phyloP scores from a whole-genome alignment of 805 yeast genomes.

The Candida caryicola region DNA sequence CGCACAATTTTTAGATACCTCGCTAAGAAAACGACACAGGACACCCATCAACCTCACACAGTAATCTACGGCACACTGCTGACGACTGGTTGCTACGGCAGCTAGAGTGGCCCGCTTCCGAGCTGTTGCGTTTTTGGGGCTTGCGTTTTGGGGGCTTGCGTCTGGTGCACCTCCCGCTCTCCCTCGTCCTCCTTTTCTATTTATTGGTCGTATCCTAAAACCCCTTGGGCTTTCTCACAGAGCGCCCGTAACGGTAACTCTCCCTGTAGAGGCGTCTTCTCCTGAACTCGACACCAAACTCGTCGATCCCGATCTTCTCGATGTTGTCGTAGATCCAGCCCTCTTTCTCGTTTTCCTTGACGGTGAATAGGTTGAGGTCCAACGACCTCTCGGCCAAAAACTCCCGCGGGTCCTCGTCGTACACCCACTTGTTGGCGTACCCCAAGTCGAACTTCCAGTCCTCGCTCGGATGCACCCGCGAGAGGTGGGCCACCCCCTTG shows the following conservation, averaged over 20 bases:
- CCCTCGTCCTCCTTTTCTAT: too few relatives aligned
- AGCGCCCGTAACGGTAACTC: conserved; percentile 29
- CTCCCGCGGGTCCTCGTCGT: conserved; percentile 50
- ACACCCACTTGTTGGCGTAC: conserved; percentile 57
- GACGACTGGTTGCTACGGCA: too few relatives aligned
- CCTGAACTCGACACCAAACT: conserved; percentile 47
- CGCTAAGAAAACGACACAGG: too few relatives aligned
- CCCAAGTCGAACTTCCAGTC: conserved; percentile 69
- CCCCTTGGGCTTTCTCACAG: conserved; percentile 5
- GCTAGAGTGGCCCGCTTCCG: too few relatives aligned
- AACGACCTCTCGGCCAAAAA: conserved; percentile 53
- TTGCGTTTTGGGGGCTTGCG: too few relatives aligned
- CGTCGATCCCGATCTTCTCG: conserved; percentile 35
- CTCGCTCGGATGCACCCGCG: conserved; percentile 60
- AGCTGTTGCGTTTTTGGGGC: too few relatives aligned
- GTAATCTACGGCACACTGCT: too few relatives aligned
- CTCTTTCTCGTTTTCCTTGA: conserved; percentile 30
- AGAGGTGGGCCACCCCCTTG: conserved; percentile 54
- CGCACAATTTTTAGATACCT: too few relatives aligned
- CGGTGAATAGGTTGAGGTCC: conserved; percentile 19
- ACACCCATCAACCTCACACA: too few relatives aligned
- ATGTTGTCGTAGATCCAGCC: conserved; percentile 47
- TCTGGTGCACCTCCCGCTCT: too few relatives aligned
- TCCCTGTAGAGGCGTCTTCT: conserved; percentile 56
- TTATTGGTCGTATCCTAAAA: too few relatives aligned